These are phyloP conservation scores for Syzygium jambos DNA, from an alignment of 345 rosid species.

Conservation along the genomic window DNA sequence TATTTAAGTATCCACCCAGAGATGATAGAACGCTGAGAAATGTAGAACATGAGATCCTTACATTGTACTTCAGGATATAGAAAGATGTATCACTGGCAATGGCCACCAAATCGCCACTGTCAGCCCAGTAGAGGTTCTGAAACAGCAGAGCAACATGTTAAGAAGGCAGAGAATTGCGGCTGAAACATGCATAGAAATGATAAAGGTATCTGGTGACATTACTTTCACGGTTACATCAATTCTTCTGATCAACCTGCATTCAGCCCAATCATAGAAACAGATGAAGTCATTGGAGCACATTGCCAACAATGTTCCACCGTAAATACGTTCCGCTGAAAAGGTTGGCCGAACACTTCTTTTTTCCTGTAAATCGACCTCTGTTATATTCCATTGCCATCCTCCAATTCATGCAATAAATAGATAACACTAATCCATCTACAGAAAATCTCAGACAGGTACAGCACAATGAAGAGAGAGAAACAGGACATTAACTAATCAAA, in stretches of 20 bases:
- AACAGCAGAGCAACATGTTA: neutral
- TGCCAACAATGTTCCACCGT: slow-evolving; percentile 88
- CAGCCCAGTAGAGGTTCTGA: slow-evolving; percentile 99
- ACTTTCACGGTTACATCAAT: slow-evolving; percentile 98
- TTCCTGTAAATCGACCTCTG: slow-evolving; percentile 48
- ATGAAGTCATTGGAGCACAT: slow-evolving; percentile 98
- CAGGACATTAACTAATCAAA: neutral
- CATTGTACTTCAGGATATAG: slow-evolving; percentile 94
- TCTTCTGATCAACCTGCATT: slow-evolving; percentile 93
- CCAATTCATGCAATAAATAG: neutral
- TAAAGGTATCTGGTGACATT: slow-evolving; percentile 2
- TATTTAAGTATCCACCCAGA: neutral
- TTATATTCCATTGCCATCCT: neutral
- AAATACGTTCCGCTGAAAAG: slow-evolving; percentile 89
- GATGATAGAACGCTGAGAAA: neutral
- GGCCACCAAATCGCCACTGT: slow-evolving; percentile 95
- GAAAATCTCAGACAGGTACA: neutral
- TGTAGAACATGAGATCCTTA: slow-evolving; percentile 16
- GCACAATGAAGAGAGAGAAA: neutral
- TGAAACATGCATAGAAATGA: neutral
- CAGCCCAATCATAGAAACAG: slow-evolving; percentile 99
- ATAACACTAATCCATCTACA: neutral
- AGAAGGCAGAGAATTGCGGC: neutral
- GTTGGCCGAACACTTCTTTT: slow-evolving; percentile 88
- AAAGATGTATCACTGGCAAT: slow-evolving; percentile 95